Evolutionary conservation across 1,139 yeast species (phyloP).

Genomic region (Kazachstania sp.): DNA sequence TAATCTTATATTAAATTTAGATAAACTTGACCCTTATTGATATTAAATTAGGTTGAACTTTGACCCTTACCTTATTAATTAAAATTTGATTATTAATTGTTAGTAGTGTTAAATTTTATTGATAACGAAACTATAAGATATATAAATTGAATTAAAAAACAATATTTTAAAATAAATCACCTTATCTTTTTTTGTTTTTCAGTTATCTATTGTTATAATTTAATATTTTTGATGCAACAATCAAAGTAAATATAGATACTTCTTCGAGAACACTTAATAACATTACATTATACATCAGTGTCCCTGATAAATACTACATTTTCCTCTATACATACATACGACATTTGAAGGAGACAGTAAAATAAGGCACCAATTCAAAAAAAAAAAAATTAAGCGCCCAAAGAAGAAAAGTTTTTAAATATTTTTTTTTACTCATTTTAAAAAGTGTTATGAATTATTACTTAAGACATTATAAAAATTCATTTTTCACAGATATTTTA

Average conservation of each 20-base stretch:
- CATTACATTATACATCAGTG: too few relatives aligned
- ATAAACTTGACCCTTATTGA: too few relatives aligned
- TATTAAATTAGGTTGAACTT: too few relatives aligned
- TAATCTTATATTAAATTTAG: too few relatives aligned
- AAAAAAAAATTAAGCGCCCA: not conserved
- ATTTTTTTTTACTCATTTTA: not conserved
- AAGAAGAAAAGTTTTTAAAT: not conserved
- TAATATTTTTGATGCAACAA: too few relatives aligned
- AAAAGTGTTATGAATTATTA: not conserved
- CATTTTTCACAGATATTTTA: slow-evolving; percentile 7
- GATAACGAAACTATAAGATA: not conserved
- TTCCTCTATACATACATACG: too few relatives aligned
- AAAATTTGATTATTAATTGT: not conserved
- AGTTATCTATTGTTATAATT: not conserved
- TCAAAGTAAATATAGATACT: too few relatives aligned
- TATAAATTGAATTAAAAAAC: not conserved
- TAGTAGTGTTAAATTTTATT: too few relatives aligned
- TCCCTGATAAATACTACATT: too few relatives aligned
- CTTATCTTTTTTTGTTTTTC: not conserved
- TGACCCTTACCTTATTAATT: not conserved
- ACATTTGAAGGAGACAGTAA: too few relatives aligned
- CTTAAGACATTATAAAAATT: slow-evolving; percentile 6
- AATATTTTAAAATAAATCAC: not conserved
- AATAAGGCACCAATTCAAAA: too few relatives aligned
- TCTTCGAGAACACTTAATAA: too few relatives aligned